These are phyloP conservation scores for Podaxis sp. DNA, from an alignment of 768 basidiomycete species.

Conservation along the genomic window DNA sequence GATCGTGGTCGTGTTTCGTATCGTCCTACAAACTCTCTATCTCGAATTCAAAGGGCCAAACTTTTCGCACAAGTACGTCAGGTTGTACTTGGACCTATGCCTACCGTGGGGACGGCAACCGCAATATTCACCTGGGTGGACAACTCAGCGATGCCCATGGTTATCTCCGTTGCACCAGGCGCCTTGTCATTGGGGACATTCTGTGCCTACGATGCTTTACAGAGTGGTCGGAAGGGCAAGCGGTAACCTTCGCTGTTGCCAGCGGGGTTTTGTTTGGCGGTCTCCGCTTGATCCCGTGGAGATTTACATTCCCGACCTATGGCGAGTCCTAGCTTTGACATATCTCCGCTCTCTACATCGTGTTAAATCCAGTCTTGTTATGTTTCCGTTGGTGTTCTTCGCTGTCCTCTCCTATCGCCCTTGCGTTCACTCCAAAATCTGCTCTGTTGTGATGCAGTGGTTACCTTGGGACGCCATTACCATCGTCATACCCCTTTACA, in stretches of 20 bases:
- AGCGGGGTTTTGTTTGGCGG: not conserved
- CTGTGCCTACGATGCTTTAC: not conserved
- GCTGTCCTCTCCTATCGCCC: no score
- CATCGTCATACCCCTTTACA: not conserved
- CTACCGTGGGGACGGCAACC: not conserved
- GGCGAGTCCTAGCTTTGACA: not conserved
- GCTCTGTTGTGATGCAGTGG: not conserved
- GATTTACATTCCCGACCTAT: not conserved
- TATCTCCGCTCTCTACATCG: not conserved
- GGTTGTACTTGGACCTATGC: not conserved
- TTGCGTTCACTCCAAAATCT: no score
- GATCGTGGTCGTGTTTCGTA: not conserved
- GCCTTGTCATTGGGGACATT: not conserved
- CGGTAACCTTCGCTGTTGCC: not conserved
- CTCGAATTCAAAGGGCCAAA: not conserved
- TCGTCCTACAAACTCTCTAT: not conserved
- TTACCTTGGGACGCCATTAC: not conserved
- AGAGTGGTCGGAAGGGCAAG: not conserved
- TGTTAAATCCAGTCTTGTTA: not conserved
- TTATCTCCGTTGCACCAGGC: not conserved
- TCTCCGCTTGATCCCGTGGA: constrained; percentile 1
- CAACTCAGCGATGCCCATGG: not conserved
- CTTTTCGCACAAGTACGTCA: not conserved
- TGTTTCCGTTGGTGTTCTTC: not conserved
- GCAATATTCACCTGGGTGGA: not conserved